Evolutionary conservation across 2,329 filamentous ascomycete genomes (phyloP).

Genomic region (Alternaria triticimaculans): DNA sequence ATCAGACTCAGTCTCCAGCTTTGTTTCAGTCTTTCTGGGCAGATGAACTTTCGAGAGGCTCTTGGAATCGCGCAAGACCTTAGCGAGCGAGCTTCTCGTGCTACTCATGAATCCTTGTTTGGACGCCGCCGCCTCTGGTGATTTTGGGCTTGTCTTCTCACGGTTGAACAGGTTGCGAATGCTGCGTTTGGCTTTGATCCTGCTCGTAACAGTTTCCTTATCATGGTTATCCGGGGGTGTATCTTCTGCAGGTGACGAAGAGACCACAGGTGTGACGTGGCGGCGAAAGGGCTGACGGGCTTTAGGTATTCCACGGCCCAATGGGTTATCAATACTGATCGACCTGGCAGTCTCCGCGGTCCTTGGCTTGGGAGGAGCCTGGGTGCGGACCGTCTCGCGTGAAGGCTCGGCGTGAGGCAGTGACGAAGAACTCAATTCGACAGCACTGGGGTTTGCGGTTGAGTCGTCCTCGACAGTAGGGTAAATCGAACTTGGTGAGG

Average conservation of each 20-base stretch:
- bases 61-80: constrained; percentile 25
- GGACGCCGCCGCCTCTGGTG: constrained; percentile 3
- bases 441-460: not conserved
- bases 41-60: constrained; percentile 24
- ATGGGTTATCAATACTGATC: not conserved
- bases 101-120: constrained; percentile 24
- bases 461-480: not conserved
- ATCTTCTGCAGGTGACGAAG: not conserved
- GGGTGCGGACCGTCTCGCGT: not conserved
- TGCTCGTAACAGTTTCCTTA: not conserved
- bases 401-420: not conserved
- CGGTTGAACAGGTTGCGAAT: constrained; percentile 35
- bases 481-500: not conserved
- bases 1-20: not conserved
- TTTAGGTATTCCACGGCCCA: not conserved
- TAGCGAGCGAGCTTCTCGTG: constrained; percentile 24
- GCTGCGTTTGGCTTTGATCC: constrained; percentile 31
- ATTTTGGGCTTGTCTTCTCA: constrained; percentile 6
- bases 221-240: not conserved
- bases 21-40: constrained; percentile 3
- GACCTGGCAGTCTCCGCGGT: not conserved
- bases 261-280: not conserved
- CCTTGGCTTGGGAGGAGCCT: not conserved
- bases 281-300: not conserved
- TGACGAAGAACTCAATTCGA: not conserved